Base-by-base conservation (phyloP, 768 basidiomycete species). In the Roridomyces roridus region DNA sequence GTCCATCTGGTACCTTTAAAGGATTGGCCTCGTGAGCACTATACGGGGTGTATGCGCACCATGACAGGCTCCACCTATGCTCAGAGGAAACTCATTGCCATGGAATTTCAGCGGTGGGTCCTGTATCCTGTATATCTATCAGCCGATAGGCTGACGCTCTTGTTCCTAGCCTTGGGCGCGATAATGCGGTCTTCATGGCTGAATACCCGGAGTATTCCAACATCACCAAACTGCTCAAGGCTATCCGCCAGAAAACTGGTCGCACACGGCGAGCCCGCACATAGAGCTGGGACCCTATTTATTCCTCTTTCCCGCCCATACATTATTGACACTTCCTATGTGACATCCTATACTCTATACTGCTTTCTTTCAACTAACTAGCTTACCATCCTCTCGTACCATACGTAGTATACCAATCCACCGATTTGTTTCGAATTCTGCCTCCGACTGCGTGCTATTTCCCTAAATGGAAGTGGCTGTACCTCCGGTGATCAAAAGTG, bases 21-120 rank as follows among this genome's bases (percentile, higher is more conserved):
- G 53, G 67, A 73, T 34, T 74, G 72, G 72, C 72, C 69, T 0
- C 1, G 10, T 0, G 47, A 50, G 9, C 72, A 67, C 64, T 71
- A 70, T 42, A 62, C 59, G 10, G 72, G 67, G 1, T 23, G 28
- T 2, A 68, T 66, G 64, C 43, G 61, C 12, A 45, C 37, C 0
- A 45, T 51, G 25, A 62, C 48, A 6, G 72, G 59, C 1, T 44
- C 65, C 28, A 60, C 65, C 25, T 67, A 64, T 10, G 50, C 45
- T 11, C 56, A 61, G 21, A 26, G 69, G 11, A 59, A 67, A 42
- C 46, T 68, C 5, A 43, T 73, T 1, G 55, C 62, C 15, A 24
- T 48, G 23, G 70, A 68, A 51, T 72, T 65, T 48, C 35, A 63
- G 11, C 49, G 62, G 70, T 72, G 29, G 51, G 57, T 47, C 10